Conservation (phyloP, 345 rosid species). For the Nephelium lappaceum region DNA sequence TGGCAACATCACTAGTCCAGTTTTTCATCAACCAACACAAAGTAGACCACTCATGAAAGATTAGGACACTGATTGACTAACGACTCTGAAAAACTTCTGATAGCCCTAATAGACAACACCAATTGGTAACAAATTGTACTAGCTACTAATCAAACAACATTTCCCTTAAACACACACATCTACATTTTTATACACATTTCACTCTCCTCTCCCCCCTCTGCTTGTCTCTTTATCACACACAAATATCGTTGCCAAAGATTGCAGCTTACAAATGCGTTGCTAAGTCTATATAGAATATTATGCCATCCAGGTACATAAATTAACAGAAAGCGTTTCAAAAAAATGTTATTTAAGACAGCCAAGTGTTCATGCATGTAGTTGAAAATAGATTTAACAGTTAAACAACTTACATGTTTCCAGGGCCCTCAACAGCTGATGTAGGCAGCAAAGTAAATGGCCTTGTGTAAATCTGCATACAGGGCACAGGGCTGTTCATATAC, state of each 20-base stretch:
- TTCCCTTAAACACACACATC: neutral
- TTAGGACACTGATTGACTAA: neutral
- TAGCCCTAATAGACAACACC: neutral
- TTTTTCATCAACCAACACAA: neutral
- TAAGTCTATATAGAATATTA: neutral
- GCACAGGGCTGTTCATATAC: neutral
- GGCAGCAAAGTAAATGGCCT: conserved; percentile 73
- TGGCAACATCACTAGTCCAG: neutral
- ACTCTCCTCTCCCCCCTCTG: neutral
- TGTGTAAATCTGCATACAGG: conserved; percentile 60
- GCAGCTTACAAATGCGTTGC: neutral
- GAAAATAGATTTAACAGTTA: neutral
- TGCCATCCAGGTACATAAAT: neutral
- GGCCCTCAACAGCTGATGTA: conserved; percentile 67
- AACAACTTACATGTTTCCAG: conserved; percentile 78
- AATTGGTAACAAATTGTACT: neutral
- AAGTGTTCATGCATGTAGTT: neutral
- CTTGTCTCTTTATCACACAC: neutral
- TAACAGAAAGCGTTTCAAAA: neutral
- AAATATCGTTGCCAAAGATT: neutral
- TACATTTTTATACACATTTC: neutral
- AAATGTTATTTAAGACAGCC: neutral
- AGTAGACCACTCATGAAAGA: neutral
- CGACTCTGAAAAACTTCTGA: neutral
- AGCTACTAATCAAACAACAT: neutral